Evolutionary conservation across 2,329 filamentous ascomycete species (phyloP).

Genomic region (Scortechinia acanthostroma): DNA sequence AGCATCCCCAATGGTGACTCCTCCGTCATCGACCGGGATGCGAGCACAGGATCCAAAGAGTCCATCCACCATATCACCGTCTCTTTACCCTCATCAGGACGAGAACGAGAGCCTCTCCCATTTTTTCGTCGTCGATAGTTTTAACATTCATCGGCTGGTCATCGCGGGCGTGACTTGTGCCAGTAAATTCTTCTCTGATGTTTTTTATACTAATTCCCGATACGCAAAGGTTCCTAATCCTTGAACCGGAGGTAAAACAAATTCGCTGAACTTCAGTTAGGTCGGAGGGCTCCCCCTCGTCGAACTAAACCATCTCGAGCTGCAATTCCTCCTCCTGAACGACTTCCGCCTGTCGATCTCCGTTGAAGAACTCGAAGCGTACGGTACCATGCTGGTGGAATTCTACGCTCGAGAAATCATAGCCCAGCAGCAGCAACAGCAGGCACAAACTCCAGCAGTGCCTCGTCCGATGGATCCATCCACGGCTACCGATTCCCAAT

Average conservation of each 20-base stretch:
- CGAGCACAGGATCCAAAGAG: neutral
- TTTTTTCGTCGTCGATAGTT: conserved; percentile 89
- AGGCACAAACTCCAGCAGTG: too few species aligned
- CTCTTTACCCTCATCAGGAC: neutral
- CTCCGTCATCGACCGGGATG: neutral
- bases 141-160: conserved; percentile 93
- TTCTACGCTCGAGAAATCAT: conserved; percentile 93
- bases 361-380: conserved; percentile 91
- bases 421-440: conserved; percentile 36
- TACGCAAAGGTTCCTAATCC: conserved; percentile 79
- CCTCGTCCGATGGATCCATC: neutral
- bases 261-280: conserved; percentile 34
- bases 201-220: conserved; percentile 97
- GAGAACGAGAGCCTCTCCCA: neutral
- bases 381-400: conserved; percentile 96
- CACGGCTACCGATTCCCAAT: too few species aligned
- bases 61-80: neutral
- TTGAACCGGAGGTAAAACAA: neutral
- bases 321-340: conserved; percentile 91
- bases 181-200: conserved; percentile 98
- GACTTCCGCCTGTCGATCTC: conserved; percentile 90
- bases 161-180: conserved; percentile 96
- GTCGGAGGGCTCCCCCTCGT: conserved; percentile 86
- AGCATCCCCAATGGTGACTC: neutral
- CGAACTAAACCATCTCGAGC: conserved; percentile 90